A percentile compares a stretch with the other conserved stretches of the same genome.
Evolutionary conservation across 164 flowering plant species (phyloP).

Genomic region (Chimonanthus salicifolius): DNA sequence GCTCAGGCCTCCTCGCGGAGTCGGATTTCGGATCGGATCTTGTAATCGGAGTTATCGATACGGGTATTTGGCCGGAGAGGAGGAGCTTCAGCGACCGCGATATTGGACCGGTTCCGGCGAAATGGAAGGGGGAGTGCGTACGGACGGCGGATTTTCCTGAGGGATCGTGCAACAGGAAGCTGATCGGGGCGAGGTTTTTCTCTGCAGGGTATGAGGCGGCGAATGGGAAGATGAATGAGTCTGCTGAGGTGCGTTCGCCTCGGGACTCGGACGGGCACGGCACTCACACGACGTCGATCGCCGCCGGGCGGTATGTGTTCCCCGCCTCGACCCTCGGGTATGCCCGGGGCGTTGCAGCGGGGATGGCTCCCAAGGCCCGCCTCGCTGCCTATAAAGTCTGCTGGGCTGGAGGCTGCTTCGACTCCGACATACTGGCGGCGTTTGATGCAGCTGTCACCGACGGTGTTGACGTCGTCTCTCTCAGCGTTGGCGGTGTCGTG

Average conservation of each 20-base stretch:
- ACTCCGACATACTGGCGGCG: slow-evolving; percentile 87
- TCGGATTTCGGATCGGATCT: slow-evolving; percentile 96
- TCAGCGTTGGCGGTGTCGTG: slow-evolving; percentile 85
- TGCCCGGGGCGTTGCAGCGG: slow-evolving; percentile 85
- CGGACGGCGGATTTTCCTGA: slow-evolving; percentile 33
- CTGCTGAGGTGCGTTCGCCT: slow-evolving; percentile 63
- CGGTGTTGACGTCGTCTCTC: slow-evolving; percentile 79
- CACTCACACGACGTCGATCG: slow-evolving; percentile 92
- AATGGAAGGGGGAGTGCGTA: slow-evolving; percentile 77
- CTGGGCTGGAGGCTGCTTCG: slow-evolving; percentile 85
- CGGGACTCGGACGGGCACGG: slow-evolving; percentile 96
- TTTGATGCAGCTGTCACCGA: slow-evolving; percentile 85
- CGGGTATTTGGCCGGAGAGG: slow-evolving; percentile 94
- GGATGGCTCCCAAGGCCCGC: slow-evolving; percentile 95
- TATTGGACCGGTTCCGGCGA: slow-evolving; percentile 56
- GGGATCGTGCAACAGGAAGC: slow-evolving; percentile 56
- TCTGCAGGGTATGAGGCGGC: slow-evolving; percentile 72
- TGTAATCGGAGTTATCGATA: slow-evolving; percentile 82
- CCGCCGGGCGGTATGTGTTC: slow-evolving; percentile 87
- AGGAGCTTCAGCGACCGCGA: slow-evolving; percentile 64
- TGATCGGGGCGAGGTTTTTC: slow-evolving; percentile 84
- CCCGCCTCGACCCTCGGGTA: slow-evolving; percentile 81
- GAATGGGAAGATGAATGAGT: slow-evolving; percentile 76
- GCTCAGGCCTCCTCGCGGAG: slow-evolving; percentile 65
- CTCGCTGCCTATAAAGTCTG: slow-evolving; percentile 91